Percentiles rank a stretch among this genome's conserved stretches.
Conservation (phyloP, 2,329 filamentous ascomycete genomes). For the Exophiala bonariae region DNA sequence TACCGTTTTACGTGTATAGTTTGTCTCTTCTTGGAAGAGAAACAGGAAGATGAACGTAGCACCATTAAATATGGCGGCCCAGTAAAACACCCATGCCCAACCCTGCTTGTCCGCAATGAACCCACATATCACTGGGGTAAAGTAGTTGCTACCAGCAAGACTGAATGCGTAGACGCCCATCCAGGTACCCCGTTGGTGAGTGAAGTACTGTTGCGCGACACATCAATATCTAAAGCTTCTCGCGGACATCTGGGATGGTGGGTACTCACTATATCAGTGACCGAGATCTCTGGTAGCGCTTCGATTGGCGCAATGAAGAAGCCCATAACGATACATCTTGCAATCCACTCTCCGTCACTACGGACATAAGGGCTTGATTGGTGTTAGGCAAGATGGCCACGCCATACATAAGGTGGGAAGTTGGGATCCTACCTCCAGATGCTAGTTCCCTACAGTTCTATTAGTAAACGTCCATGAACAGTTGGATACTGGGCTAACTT, state of each 20-base stretch:
- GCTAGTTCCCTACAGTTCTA: slow-evolving; percentile 7
- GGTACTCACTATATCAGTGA: slow-evolving; percentile 43
- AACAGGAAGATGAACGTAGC: slow-evolving; percentile 21
- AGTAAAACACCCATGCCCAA: slow-evolving; percentile 29
- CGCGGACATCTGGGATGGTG: neutral
- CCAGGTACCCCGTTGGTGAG: slow-evolving; percentile 25
- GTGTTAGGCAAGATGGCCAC: slow-evolving; percentile 31
- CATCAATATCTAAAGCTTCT: neutral
- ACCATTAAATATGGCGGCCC: slow-evolving; percentile 21
- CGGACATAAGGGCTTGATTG: slow-evolving; percentile 42
- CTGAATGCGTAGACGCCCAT: slow-evolving; percentile 26
- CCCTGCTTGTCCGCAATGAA: slow-evolving; percentile 28
- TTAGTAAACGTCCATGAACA: neutral
- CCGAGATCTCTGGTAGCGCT: slow-evolving; percentile 47
- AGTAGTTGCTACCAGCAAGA: slow-evolving; percentile 24
- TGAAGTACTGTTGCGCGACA: slow-evolving; percentile 32
- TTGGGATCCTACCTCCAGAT: slow-evolving; percentile 12
- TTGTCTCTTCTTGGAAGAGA: slow-evolving; percentile 28
- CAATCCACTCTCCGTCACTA: slow-evolving; percentile 50
- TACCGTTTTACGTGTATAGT: slow-evolving; percentile 17
- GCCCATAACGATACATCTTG: slow-evolving; percentile 48
- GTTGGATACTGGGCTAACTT: slow-evolving; percentile 21
- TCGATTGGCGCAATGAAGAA: slow-evolving; percentile 51
- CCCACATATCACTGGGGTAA: slow-evolving; percentile 39
- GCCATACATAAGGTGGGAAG: neutral